These are phyloP conservation scores for Talaromyces sp. DNA, from an alignment of 2,329 filamentous ascomycete genomes.

Conservation along the genomic window DNA sequence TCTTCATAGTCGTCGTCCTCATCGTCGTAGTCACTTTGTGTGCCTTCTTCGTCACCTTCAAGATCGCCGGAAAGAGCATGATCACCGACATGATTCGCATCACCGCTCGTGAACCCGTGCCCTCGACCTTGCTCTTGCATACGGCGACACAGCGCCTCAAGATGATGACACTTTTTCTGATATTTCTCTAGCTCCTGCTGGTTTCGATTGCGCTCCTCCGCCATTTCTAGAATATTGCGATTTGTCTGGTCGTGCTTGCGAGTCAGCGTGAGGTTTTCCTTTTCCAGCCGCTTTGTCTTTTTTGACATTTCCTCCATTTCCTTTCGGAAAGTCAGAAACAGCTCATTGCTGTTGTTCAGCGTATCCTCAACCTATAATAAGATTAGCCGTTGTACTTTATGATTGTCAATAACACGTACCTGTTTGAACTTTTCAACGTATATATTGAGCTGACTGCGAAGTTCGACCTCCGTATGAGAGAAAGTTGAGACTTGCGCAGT, in stretches of 20 bases:
- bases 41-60: constrained; percentile 49
- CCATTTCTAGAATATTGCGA: constrained; percentile 94
- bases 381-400: constrained; percentile 11
- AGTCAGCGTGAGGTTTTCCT: constrained; percentile 87
- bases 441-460: constrained; percentile 91
- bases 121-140: constrained; percentile 94
- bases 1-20: constrained; percentile 57
- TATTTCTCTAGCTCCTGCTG: constrained; percentile 73
- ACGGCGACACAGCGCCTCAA: constrained; percentile 89
- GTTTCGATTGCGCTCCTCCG: constrained; percentile 76
- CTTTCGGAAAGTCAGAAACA: constrained; percentile 94
- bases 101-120: constrained; percentile 55
- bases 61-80: constrained; percentile 38
- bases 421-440: constrained; percentile 99
- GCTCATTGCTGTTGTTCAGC: constrained; percentile 94
- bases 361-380: constrained; percentile 85
- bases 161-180: constrained; percentile 79
- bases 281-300: constrained; percentile 94
- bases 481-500: constrained; percentile 92
- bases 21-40: constrained; percentile 50
- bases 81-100: constrained; percentile 27
- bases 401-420: constrained; percentile 53
- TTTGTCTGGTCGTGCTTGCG: constrained; percentile 91
- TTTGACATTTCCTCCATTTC: constrained; percentile 99
- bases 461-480: constrained; percentile 89